Conservation (phyloP, 192 early-diverging fungal species). For the Chytriomyces sp. region DNA sequence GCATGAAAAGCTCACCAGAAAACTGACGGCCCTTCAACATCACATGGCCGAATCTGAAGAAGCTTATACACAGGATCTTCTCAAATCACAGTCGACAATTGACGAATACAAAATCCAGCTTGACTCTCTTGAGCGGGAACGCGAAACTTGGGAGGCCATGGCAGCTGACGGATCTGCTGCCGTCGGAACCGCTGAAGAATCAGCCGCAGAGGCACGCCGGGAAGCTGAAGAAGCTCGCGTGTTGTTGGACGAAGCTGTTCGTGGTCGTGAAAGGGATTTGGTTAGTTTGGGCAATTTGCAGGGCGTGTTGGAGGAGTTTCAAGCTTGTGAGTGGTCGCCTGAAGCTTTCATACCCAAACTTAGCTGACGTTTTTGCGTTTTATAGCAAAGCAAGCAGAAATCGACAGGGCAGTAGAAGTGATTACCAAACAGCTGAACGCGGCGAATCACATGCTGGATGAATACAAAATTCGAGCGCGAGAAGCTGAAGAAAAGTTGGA, state of each 20-base stretch:
- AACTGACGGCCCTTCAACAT: slow-evolving; percentile 62
- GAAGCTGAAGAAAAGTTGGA: slow-evolving; percentile 57
- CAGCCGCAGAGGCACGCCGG: slow-evolving; percentile 55
- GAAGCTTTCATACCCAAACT: neutral
- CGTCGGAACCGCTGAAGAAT: slow-evolving; percentile 48
- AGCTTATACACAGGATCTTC: slow-evolving; percentile 60
- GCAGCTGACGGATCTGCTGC: slow-evolving; percentile 59
- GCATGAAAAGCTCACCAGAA: slow-evolving; percentile 50
- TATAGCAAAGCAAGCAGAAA: slow-evolving; percentile 60
- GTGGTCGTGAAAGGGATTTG: slow-evolving; percentile 63
- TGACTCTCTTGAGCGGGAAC: slow-evolving; percentile 63
- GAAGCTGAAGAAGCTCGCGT: slow-evolving; percentile 51
- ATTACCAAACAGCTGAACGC: slow-evolving; percentile 54
- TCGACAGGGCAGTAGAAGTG: slow-evolving; percentile 60
- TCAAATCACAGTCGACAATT: slow-evolving; percentile 58
- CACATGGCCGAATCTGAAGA: slow-evolving; percentile 70
- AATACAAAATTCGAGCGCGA: slow-evolving; percentile 61
- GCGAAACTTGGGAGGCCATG: slow-evolving; percentile 69
- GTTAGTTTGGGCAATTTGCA: slow-evolving; percentile 80
- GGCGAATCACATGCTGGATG: slow-evolving; percentile 49
- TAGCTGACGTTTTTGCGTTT: slow-evolving; percentile 1
- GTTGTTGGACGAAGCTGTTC: slow-evolving; percentile 51
- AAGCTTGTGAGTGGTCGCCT: slow-evolving; percentile 63
- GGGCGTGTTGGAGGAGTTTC: slow-evolving; percentile 85
- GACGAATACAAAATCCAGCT: slow-evolving; percentile 61